Evolutionary conservation across 306 rosid species (phyloP).

Genomic region (Quercus rubra): DNA sequence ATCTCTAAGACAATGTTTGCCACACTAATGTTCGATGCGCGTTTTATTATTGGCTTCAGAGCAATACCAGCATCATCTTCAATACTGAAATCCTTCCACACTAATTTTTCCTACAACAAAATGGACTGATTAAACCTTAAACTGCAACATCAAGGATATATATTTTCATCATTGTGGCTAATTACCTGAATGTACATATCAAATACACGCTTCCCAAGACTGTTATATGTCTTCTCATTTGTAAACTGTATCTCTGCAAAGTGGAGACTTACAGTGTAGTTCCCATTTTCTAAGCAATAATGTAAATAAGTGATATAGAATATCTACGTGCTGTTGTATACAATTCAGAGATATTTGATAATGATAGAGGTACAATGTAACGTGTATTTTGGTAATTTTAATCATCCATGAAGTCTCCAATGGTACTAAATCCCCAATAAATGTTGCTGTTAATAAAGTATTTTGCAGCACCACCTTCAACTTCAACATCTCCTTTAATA

Average conservation of each 20-base stretch:
- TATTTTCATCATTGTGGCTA: background rate
- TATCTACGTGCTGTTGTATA: constrained; percentile 54
- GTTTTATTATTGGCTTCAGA: constrained; percentile 32
- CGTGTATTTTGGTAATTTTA: constrained; percentile 28
- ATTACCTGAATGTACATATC: constrained; percentile 68
- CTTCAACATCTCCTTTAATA: constrained; percentile 35
- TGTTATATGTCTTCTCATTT: constrained; percentile 40
- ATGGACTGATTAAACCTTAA: constrained; percentile 2
- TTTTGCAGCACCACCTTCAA: constrained; percentile 38
- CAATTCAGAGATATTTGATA: constrained; percentile 39
- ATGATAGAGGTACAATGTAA: constrained; percentile 29
- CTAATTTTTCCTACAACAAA: constrained; percentile 46
- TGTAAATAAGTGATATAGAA: constrained; percentile 65
- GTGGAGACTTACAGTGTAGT: constrained; percentile 56
- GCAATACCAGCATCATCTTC: constrained; percentile 40
- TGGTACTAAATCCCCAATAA: constrained; percentile 50
- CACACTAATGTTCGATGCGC: constrained; percentile 33
- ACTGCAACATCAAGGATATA: constrained; percentile 10
- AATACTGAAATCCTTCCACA: constrained; percentile 51
- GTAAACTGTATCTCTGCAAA: constrained; percentile 66
- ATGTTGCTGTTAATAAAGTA: constrained; percentile 11
- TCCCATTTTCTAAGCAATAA: constrained; percentile 65
- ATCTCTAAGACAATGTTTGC: constrained; percentile 52
- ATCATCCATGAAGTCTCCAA: constrained; percentile 61
- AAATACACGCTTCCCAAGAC: constrained; percentile 59